Evolutionary conservation across 2,329 filamentous ascomycete genomes (phyloP), one percentile per base, ranked within the genome.

Genomic region (Alternaria sp.): DNA sequence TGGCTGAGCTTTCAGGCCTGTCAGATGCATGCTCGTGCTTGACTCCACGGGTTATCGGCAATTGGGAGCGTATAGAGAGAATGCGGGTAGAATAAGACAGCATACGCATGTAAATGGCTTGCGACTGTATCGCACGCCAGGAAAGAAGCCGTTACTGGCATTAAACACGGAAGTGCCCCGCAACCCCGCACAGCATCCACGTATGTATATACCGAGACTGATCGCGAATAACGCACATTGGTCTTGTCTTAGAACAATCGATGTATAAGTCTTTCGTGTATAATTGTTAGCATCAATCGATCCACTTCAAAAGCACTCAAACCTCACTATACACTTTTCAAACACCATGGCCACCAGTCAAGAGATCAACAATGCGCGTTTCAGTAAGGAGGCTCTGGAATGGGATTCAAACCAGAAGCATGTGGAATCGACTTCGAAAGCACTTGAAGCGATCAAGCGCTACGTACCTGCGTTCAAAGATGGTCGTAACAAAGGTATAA

Each of bases 371-470:
- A 83, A 82, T 60, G 74, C 79, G 6, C 84, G 85, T 54, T 88
- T 88, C 80, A 86, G 84, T 66, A 75, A 79, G 41, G 84, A 86
- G 71, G 85, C 86, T 1, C 80, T 81, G 4, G 78, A 78, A 20
- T 87, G 85, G 85, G 85, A 87, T 69, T 77, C 72, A 40, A 86
- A 87, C 64, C 82, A 82, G 0, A 80, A 81, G 45, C 82, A 86
- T 14, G 80, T 83, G 36, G 76, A 77, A 49, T 80, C 81, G 22
- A 82, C 81, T 10, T 69, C 78, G 4, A 76, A 78, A 18, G 85
- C 84, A 0, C 78, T 82, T 43, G 70, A 81, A 32, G 82, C 84
- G 14, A 81, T 87, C 38, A 72, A 82, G 27, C 59, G 70, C 6
- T 69, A 74, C 43, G 71, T 82, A 4, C 80, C 81, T 1, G 72